Percentiles rank a stretch among this genome's conserved stretches.
phyloP scores from a whole-genome alignment of 108 stramenopile species.

The Cyclotella baltica region DNA sequence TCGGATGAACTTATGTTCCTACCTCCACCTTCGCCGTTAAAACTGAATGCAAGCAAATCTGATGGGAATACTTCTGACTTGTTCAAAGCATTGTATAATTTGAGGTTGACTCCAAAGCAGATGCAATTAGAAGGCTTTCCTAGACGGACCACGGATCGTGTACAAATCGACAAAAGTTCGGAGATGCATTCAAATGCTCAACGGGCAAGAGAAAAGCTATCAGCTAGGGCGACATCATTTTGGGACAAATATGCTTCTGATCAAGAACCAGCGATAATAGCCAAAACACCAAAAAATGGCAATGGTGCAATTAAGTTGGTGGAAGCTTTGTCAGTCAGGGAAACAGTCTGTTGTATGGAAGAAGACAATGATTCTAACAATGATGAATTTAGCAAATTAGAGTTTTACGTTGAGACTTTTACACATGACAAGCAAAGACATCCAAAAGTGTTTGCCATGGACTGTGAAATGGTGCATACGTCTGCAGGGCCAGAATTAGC shows the following conservation, averaged over 20 bases:
- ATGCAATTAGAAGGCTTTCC: constrained; percentile 51
- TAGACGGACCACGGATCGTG: background rate
- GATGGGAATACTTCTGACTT: constrained; percentile 13
- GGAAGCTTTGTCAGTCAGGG: constrained; percentile 38
- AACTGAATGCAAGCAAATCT: constrained; percentile 1
- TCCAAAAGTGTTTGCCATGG: constrained; percentile 79
- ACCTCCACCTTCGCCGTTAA: constrained; percentile 24
- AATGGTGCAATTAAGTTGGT: constrained; percentile 32
- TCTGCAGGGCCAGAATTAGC: constrained; percentile 77
- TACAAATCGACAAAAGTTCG: background rate
- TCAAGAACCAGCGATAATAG: background rate
- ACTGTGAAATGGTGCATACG: constrained; percentile 95
- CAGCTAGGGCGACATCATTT: background rate
- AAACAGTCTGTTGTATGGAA: constrained; percentile 29
- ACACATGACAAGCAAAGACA: constrained; percentile 11
- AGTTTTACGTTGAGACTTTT: constrained; percentile 43
- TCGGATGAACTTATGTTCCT: constrained; percentile 52
- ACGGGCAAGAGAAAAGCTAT: constrained; percentile 19
- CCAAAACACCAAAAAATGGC: background rate
- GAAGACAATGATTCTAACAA: constrained; percentile 3
- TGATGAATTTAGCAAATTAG: constrained; percentile 27
- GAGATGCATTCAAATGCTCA: background rate
- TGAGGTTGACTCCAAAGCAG: constrained; percentile 39
- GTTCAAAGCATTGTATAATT: constrained; percentile 24
- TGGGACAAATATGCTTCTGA: background rate